Percentiles rank a stretch among this genome's conserved stretches.
Conservation (phyloP, 2,329 filamentous ascomycete species). For the Pezicula rhizophila region DNA sequence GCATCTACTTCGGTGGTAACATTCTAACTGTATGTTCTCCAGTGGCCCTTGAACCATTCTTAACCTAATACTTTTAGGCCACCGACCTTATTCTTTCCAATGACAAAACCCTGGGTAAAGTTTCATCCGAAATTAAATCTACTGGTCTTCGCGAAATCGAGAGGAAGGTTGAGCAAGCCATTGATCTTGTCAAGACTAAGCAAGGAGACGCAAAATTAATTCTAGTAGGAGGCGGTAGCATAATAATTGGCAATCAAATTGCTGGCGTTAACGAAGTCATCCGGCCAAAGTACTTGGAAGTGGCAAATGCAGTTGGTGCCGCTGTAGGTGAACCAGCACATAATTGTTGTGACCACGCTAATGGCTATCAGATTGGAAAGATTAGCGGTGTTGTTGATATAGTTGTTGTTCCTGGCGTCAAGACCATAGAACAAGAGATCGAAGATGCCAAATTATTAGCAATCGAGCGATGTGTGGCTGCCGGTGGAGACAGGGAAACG, state of each 20-base stretch:
- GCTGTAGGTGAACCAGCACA: constrained; percentile 34
- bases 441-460: constrained; percentile 19
- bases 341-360: background rate
- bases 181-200: constrained; percentile 52
- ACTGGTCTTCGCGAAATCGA: constrained; percentile 17
- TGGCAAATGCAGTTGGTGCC: constrained; percentile 55
- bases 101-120: background rate
- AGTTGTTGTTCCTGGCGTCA: constrained; percentile 18
- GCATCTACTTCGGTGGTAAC: constrained; percentile 46
- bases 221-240: constrained; percentile 51
- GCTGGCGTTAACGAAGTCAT: constrained; percentile 44
- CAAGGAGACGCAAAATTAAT: constrained; percentile 45
- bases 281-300: constrained; percentile 45
- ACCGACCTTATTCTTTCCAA: constrained; percentile 18
- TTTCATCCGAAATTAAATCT: constrained; percentile 10
- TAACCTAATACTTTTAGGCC: constrained; percentile 37
- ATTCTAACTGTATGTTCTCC: constrained; percentile 43
- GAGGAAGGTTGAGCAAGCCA: constrained; percentile 43
- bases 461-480: constrained; percentile 19
- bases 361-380: constrained; percentile 20
- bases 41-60: constrained; percentile 41
- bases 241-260: constrained; percentile 40
- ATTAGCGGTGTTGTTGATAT: constrained; percentile 23
- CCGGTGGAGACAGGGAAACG: constrained; percentile 19
- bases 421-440: constrained; percentile 19